Evolutionary conservation across 257 asterid genomes (phyloP), one percentile per base, ranked within the genome.

Genomic region (Coffea canephora): DNA sequence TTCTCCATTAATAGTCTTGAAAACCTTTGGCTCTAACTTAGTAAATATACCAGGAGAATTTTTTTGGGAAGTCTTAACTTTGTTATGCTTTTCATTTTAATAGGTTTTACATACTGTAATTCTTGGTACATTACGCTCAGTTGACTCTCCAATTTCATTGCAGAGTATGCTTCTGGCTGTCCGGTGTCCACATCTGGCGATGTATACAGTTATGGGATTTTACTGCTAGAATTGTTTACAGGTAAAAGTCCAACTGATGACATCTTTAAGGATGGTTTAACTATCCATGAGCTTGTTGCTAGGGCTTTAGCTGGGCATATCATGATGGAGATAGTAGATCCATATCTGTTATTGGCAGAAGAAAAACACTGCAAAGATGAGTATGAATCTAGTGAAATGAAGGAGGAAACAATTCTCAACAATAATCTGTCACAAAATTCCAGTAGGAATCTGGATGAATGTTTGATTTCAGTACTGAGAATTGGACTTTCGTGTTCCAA

Each of bases 141-240:
- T 55, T 67, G 12, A 54, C 54, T 19, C 16, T 23, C 66, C 21
- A 11, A 27, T 78, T 27, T 6, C 19, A 71, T 45, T 75, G 73
- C 83, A 88, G 91, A 86, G 71, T 88, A 88, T 23, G 89, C 41
- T 39, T 66, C 45, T 36, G 87, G 89, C n/a, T 8, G 77, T 16
- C 73, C 73, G 8, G 78, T 67, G 49, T 82, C 91, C 2, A 50
- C 84, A 48, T 73, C 16, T 52, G 91, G 89, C 70, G 91, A 87
- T 69, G 85, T 85, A 45, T 87, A 87, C 80, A 87, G 87, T 79
- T 85, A 39, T 23, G 89, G 91, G 41, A 76, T 88, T 55, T 76
- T 87, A 4, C 62, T 87, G 80, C 75, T 87, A 8, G 88, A 87
- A 66, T 2, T 87, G 64, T 77, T 84, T 62, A 84, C 80, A 3